phyloP scores from a whole-genome alignment of 371 early-diverging fungal genomes.

The Mortierella sp. region DNA sequence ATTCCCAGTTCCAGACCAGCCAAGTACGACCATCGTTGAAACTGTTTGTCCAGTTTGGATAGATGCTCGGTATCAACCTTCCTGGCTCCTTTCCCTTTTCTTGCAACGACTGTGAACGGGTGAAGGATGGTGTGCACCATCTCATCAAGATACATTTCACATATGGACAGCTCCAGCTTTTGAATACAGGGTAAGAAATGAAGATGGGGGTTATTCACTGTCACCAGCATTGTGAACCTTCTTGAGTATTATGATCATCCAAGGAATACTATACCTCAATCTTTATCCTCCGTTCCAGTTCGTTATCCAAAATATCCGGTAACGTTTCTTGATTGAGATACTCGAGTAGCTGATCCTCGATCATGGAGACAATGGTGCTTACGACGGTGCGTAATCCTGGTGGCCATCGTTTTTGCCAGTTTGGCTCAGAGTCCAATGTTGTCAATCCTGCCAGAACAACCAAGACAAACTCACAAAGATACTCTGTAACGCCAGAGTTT shows the following conservation, averaged over 20 bases:
- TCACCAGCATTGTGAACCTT: too few relatives aligned
- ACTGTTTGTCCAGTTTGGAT: conserved; percentile 23
- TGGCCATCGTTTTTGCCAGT: conserved; percentile 45
- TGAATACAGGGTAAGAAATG: background rate
- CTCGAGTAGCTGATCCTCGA: conserved; percentile 39
- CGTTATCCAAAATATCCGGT: background rate
- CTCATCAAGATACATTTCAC: conserved; percentile 45
- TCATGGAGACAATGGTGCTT: conserved; percentile 8
- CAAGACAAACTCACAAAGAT: conserved; percentile 53
- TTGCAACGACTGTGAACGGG: conserved; percentile 15
- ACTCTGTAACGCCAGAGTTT: conserved; percentile 59
- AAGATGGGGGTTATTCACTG: too few relatives aligned
- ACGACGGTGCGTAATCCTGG: conserved; percentile 16
- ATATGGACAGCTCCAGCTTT: conserved; percentile 29
- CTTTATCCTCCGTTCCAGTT: conserved; percentile 3
- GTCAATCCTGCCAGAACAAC: conserved; percentile 17
- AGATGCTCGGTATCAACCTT: conserved; percentile 35
- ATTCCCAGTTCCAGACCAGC: conserved; percentile 22
- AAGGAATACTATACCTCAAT: conserved; percentile 17
- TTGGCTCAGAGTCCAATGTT: conserved; percentile 1
- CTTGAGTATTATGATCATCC: too few relatives aligned
- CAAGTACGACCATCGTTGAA: conserved; percentile 38
- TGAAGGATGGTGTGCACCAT: conserved; percentile 32
- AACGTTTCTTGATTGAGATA: conserved; percentile 25
- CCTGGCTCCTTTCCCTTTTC: conserved; percentile 22